Percentiles rank a stretch among this genome's conserved stretches.
phyloP scores from a whole-genome alignment of 306 rosid genomes.

The Senna tora region DNA sequence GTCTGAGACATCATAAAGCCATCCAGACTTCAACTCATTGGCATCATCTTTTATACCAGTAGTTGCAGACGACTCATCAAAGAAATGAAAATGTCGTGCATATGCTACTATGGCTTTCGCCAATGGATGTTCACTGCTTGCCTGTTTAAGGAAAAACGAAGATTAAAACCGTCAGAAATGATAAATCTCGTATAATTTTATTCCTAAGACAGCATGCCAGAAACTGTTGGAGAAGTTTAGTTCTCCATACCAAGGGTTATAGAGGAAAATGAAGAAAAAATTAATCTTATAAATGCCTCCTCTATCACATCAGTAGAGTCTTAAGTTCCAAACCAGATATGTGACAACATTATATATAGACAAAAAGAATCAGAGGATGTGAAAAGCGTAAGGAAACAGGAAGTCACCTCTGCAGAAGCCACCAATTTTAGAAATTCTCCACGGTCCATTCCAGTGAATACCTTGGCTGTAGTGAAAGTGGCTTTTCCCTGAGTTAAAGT shows the following conservation, averaged over 20 bases:
- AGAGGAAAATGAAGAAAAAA: constrained; percentile 23
- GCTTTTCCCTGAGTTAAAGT: constrained; percentile 97
- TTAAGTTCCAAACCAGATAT: constrained; percentile 25
- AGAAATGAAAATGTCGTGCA: constrained; percentile 93
- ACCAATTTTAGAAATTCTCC: constrained; percentile 94
- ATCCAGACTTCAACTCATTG: constrained; percentile 54
- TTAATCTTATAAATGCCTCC: background rate
- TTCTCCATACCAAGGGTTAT: background rate
- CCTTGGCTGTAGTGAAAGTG: constrained; percentile 74
- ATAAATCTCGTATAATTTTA: constrained; percentile 14
- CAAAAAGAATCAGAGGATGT: constrained; percentile 26
- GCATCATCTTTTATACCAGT: constrained; percentile 46
- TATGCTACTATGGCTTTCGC: constrained; percentile 91
- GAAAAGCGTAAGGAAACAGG: constrained; percentile 30
- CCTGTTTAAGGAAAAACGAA: constrained; percentile 51
- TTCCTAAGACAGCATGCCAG: constrained; percentile 24
- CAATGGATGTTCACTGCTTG: constrained; percentile 96
- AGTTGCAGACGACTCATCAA: constrained; percentile 65
- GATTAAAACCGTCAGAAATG: constrained; percentile 17
- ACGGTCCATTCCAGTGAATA: constrained; percentile 80
- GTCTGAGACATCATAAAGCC: constrained; percentile 84
- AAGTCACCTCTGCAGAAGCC: constrained; percentile 95
- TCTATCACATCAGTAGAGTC: constrained; percentile 18
- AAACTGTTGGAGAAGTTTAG: constrained; percentile 31
- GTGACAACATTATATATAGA: constrained; percentile 20